Evolutionary conservation across 2,329 filamentous ascomycete genomes (phyloP).

Genomic region (Leptosphaerulina australis): DNA sequence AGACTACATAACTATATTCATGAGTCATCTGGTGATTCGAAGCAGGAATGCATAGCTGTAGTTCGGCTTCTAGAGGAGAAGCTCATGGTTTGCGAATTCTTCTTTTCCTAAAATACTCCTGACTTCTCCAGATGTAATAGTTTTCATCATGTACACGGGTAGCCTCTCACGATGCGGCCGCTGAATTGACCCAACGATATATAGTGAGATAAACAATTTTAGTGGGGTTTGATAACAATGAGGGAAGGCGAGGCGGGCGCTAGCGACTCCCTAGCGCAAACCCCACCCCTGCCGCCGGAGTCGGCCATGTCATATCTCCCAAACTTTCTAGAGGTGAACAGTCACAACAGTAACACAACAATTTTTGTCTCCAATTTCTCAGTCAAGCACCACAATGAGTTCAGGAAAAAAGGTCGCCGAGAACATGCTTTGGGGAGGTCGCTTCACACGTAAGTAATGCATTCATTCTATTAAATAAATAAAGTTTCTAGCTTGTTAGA

Average conservation of each 20-base stretch:
- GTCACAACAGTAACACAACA: conserved; percentile 17
- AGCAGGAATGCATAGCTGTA: too few species aligned
- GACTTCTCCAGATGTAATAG: too few species aligned
- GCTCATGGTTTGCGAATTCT: too few species aligned
- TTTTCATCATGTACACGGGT: too few species aligned
- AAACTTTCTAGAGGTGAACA: conserved; percentile 19
- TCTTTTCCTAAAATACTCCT: too few species aligned
- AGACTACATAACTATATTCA: too few species aligned
- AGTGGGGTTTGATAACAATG: conserved; percentile 6
- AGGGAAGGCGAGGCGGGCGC: conserved; percentile 12
- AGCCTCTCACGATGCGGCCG: too few species aligned
- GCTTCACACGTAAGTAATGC: conserved; percentile 39
- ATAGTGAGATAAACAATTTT: neutral
- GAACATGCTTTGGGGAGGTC: conserved; percentile 50
- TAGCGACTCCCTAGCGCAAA: conserved; percentile 4
- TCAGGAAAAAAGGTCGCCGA: conserved; percentile 46
- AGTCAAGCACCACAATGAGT: conserved; percentile 29
- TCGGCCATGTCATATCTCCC: conserved; percentile 12
- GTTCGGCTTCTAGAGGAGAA: too few species aligned
- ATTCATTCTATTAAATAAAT: neutral
- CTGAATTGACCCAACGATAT: neutral
- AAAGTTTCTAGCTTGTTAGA: neutral
- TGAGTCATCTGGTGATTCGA: too few species aligned
- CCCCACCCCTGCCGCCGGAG: conserved; percentile 15
- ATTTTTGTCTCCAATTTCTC: neutral